These are phyloP conservation scores for Annulohypoxylon maeteangense DNA, from an alignment of 495 filamentous ascomycete species.

Conservation along the genomic window DNA sequence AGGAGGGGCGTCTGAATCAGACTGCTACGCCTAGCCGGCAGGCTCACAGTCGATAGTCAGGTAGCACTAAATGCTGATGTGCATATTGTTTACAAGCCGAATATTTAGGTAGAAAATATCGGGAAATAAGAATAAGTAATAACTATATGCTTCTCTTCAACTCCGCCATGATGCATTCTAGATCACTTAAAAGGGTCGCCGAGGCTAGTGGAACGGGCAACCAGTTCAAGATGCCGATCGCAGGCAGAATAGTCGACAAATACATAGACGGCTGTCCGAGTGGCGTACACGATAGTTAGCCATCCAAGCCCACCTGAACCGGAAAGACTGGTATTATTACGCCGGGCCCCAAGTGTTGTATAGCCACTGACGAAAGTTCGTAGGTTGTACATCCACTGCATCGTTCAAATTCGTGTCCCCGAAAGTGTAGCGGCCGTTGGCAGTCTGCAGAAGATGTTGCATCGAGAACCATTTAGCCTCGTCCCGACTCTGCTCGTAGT, in stretches of 20 bases:
- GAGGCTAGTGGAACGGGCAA: background rate
- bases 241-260: background rate
- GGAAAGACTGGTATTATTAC: conserved; percentile 25
- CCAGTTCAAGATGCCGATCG: background rate
- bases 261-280: background rate
- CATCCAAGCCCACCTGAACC: background rate
- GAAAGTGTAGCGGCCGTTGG: conserved; percentile 62
- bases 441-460: conserved; percentile 61
- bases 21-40: conserved; percentile 27
- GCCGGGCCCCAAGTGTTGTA: conserved; percentile 55
- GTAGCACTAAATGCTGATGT: conserved; percentile 34
- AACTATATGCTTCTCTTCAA: conserved; percentile 23
- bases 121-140: conserved; percentile 20
- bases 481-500: conserved; percentile 52
- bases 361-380: conserved; percentile 61
- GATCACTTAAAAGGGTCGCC: conserved; percentile 3
- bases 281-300: background rate
- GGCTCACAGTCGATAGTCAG: conserved; percentile 25
- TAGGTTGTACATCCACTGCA: conserved; percentile 54
- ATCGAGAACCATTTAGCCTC: conserved; percentile 51
- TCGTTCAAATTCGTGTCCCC: conserved; percentile 58
- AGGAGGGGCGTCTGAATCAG: conserved; percentile 9
- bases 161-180: conserved; percentile 21
- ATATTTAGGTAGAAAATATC: conserved; percentile 3
- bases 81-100: conserved; percentile 23